These are phyloP conservation scores for Lobosporangium transversale DNA, from an alignment of 192 early-diverging fungal genomes.

Conservation along the genomic window DNA sequence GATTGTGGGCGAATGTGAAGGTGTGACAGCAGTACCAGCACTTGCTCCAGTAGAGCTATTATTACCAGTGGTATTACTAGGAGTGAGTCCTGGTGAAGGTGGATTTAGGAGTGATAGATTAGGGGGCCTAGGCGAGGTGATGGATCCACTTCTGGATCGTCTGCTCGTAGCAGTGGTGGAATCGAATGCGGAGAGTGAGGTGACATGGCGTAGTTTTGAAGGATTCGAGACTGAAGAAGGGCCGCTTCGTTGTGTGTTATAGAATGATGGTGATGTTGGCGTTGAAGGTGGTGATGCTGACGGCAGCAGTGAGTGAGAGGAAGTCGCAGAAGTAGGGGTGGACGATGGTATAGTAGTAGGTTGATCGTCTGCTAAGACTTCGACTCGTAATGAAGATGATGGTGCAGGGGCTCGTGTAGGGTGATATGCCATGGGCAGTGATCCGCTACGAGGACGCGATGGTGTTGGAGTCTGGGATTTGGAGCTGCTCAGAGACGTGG, in stretches of 20 bases:
- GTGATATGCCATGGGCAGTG: conserved; percentile 32
- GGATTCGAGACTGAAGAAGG: conserved; percentile 26
- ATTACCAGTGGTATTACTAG: too few relatives aligned
- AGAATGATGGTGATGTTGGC: conserved; percentile 7
- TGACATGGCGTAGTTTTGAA: conserved; percentile 41
- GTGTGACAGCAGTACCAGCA: not conserved
- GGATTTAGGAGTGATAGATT: conserved; percentile 32
- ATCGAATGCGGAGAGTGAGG: conserved; percentile 33
- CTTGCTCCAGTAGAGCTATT: too few relatives aligned
- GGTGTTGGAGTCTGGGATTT: conserved; percentile 6
- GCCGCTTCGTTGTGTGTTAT: conserved; percentile 11
- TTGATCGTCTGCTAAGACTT: conserved; percentile 33
- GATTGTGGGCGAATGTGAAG: conserved; percentile 10
- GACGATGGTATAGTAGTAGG: conserved; percentile 4
- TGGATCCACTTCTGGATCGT: conserved; percentile 49
- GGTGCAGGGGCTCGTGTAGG: conserved; percentile 10
- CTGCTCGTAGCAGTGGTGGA: conserved; percentile 19
- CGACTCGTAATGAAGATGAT: conserved; percentile 34
- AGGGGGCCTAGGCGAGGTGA: conserved; percentile 44
- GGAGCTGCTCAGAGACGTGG: conserved; percentile 1
- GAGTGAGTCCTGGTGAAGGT: conserved; percentile 16
- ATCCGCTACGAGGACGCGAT: conserved; percentile 41
- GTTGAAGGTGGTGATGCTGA: conserved; percentile 14
- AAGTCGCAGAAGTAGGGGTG: not conserved
- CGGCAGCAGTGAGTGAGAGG: not conserved